These are phyloP conservation scores for Atalantia buxifolia DNA, from an alignment of 345 rosid species.

Conservation along the genomic window DNA sequence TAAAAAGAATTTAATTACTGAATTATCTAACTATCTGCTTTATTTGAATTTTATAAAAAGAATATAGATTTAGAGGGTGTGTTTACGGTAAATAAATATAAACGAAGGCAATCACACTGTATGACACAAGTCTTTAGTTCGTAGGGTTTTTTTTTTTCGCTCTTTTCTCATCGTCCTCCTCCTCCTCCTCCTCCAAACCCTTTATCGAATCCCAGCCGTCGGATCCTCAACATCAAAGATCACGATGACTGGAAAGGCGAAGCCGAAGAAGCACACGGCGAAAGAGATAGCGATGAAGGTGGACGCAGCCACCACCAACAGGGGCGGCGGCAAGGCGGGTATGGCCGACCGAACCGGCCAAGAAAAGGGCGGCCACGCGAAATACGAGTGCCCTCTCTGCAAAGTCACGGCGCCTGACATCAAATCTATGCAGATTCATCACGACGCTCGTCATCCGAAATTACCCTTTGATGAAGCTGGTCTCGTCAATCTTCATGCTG, in stretches of 20 bases:
- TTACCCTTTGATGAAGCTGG: constrained; percentile 67
- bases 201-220: not conserved
- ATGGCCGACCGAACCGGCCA: constrained; percentile 56
- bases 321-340: constrained; percentile 97
- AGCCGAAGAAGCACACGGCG: constrained; percentile 99
- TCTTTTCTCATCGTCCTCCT: not conserved
- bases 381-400: constrained; percentile 91
- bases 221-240: not conserved
- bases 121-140: too few relatives aligned
- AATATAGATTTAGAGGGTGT: too few relatives aligned
- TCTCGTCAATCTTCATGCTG: constrained; percentile 60
- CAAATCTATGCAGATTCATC: constrained; percentile 93
- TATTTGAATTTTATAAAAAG: too few relatives aligned
- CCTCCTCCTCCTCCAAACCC: not conserved
- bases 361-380: constrained; percentile 93
- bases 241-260: constrained; percentile 89
- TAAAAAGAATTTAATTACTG: too few relatives aligned
- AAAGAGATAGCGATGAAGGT: constrained; percentile 84
- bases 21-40: too few relatives aligned
- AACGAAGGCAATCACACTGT: too few relatives aligned
- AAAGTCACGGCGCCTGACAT: constrained; percentile 70
- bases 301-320: constrained; percentile 86
- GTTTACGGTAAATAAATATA: too few relatives aligned
- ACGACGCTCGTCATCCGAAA: constrained; percentile 85
- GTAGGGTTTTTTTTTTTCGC: not conserved